Base-by-base conservation (phyloP, 306 rosid genomes). In the Lupinus albus region DNA sequence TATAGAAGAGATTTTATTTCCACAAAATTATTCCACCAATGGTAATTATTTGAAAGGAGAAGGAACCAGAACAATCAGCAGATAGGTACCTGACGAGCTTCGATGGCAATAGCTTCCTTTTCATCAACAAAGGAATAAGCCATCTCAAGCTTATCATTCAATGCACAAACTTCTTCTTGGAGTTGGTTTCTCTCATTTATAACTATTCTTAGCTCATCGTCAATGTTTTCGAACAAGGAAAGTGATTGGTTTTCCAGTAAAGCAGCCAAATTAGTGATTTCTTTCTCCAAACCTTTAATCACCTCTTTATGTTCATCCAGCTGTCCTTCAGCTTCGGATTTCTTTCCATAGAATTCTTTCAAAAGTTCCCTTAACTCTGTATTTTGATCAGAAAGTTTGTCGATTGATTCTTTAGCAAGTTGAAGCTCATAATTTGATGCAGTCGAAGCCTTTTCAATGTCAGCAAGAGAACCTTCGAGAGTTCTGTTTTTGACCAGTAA, bases 91-190 rank as follows among this genome's bases (percentile, higher is more conserved):
- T 92, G 93, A 69, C 70, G 91, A 64, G 91, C 91, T 84, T 87
- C 98, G 44, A 78, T 44, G 30, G 89, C 84, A 55, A 89, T 82
- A 42, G 95, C 98, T 81, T 92, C 98, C 64, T 92, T 89, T 87
- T 92, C 98, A 56, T 92, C 98, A 58, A 61, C 83, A 70, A 89
- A 78, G 70, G 93, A 84, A 75, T 79, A 81, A 32, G 93, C 88
- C 86, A 92, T 81, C 80, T 89, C 92, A 69, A 92, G 87, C 78
- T 83, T 85, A 69, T 72, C 88, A 18, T 79, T 89, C 78, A 92
- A 75, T 73, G 67, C 61, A 45, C 77, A 76, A 77, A 87, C 77
- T 64, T 89, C 84, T 72, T 89, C 88, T 11, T 49, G 76, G 60
- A 92, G 96, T 78, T 79, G 84, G 61, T 92, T 95, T 81, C 89